Evolutionary conservation across 129 eudicot genomes (phyloP).

Genomic region (Centrapalus pauciflorus): DNA sequence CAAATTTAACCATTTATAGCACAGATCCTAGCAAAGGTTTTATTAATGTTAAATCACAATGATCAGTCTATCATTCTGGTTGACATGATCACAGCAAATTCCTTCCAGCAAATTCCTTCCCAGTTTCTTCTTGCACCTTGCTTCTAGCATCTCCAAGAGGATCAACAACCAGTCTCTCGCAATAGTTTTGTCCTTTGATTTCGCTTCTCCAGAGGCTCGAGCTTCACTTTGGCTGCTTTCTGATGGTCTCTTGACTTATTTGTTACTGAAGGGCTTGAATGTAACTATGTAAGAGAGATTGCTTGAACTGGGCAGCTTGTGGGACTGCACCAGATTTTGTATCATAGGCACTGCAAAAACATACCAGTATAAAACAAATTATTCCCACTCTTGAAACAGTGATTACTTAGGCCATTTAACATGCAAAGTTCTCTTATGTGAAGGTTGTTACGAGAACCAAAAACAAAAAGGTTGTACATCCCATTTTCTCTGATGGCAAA

Average conservation of each 20-base stretch:
- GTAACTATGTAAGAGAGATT: conserved; percentile 34
- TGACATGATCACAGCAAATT: conserved; percentile 86
- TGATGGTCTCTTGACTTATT: conserved; percentile 14
- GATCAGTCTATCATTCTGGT: too few species aligned
- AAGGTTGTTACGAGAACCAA: too few species aligned
- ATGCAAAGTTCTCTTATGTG: too few species aligned
- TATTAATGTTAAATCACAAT: too few species aligned
- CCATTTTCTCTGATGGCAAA: too few species aligned
- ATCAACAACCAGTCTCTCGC: conserved; percentile 33
- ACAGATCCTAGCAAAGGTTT: too few species aligned
- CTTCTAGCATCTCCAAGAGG: conserved; percentile 79
- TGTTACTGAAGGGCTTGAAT: conserved; percentile 17
- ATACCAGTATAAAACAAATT: background rate
- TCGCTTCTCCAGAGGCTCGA: background rate
- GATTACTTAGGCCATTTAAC: too few species aligned
- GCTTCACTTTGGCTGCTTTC: background rate
- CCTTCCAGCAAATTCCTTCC: conserved; percentile 63
- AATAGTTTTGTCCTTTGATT: too few species aligned
- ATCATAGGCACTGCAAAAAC: conserved; percentile 91
- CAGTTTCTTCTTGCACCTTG: conserved; percentile 82
- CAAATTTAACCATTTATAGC: too few species aligned
- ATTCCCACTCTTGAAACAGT: too few species aligned
- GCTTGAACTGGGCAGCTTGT: conserved; percentile 78
- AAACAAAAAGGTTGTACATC: too few species aligned
- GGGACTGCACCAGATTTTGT: conserved; percentile 81